Evolutionary conservation across 2,329 filamentous ascomycete genomes (phyloP).

Genomic region (Diaporthe sp.): DNA sequence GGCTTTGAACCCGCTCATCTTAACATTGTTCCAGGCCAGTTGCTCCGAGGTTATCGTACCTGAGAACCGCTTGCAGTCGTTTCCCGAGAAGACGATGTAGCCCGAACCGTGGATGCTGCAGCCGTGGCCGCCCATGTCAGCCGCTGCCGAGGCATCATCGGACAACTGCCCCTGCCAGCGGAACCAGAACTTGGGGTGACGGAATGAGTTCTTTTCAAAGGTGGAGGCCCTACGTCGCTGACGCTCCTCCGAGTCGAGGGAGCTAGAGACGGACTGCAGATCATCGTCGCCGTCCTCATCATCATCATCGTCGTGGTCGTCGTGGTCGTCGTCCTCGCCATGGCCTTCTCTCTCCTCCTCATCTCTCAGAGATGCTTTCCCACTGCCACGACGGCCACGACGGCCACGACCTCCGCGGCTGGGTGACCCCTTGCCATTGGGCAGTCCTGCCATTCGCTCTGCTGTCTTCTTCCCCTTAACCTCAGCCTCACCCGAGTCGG

Average conservation of each 20-base stretch:
- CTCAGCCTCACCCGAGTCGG: background rate
- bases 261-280: constrained; percentile 11
- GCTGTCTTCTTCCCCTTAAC: constrained; percentile 3
- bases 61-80: constrained; percentile 40
- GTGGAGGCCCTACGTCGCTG: constrained; percentile 35
- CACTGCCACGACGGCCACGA: background rate
- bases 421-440: background rate
- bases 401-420: background rate
- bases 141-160: background rate
- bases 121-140: background rate
- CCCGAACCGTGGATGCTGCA: constrained; percentile 35
- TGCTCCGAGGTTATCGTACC: constrained; percentile 39
- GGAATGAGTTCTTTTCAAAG: constrained; percentile 42
- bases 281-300: constrained; percentile 14
- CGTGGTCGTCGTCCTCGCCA: background rate
- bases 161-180: constrained; percentile 35
- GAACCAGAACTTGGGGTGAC: constrained; percentile 41
- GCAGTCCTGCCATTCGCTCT: background rate
- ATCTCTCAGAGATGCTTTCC: background rate
- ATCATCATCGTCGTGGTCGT: background rate
- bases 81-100: constrained; percentile 41
- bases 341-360: background rate
- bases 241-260: constrained; percentile 28
- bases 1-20: constrained; percentile 37
- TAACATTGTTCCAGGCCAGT: constrained; percentile 39